Base-by-base conservation (phyloP, 352 stramenopile species). In the Phytopythium helicoides region DNA sequence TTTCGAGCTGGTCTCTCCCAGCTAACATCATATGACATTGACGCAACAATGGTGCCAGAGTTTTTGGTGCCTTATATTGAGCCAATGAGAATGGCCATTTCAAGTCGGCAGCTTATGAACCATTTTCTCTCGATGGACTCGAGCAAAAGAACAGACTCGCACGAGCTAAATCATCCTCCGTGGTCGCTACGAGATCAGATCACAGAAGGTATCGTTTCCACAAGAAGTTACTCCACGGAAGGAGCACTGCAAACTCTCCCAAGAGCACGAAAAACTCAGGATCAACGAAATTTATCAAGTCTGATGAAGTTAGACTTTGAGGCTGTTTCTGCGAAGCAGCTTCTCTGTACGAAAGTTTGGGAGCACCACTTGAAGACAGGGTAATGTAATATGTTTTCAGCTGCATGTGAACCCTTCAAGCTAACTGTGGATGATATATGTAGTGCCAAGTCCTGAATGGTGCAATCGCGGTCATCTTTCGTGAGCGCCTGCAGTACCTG, bases 71-170 rank as follows among this genome's bases (percentile, higher is more conserved):
- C 64, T 5, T 54, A 73, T 3, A 55, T 66, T 12, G 46, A 64
- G 6, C 33, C 67, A 14, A 61, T 90, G 54, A 74, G 64, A 9
- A 66, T 79, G 18, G 68, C 76, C 5, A 45, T 90, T n/a, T 62
- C 67, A 12, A 86, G 73, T 62, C 80, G 76, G 28, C 80, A 90
- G 50, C 69, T 88, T 51, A 78, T 71, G 49, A 87, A 87, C 52
- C 64, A 62, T 9, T 86, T 82, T 44, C 49, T 86, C 11, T 73
- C 73, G 42, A 23, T 14, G 2, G 28, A 52, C 18, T 11, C 45
- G 3, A 11, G 15, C 23, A 31, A 35, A 37, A 19, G 7, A 39
- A 15, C 28, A 1, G 36, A 15, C 9, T 35, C 3, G 4, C 6
- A 39, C 2, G 7, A 34, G 21, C 12, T 41, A 52, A 33, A 12